Evolutionary conservation across 805 yeast genomes (phyloP), one percentile per base, ranked within the genome.

Genomic region (Martiniozyma abietophila): DNA sequence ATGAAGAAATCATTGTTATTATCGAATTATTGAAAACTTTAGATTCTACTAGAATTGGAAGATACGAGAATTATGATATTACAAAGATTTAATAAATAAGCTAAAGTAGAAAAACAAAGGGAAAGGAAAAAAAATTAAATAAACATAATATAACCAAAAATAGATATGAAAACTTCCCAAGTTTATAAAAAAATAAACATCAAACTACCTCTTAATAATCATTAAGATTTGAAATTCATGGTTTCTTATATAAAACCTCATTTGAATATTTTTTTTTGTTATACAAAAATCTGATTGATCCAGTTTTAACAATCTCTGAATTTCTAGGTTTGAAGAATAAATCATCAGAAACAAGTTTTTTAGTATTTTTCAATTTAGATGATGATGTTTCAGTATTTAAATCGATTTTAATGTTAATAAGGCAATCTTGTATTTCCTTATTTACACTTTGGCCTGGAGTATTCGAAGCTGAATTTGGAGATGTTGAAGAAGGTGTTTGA

Each of bases 41-140:
- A 5, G 94, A 83, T 56, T 83, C 88, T 1, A 58, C 76, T 49
- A 62, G 94, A 41, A 60, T 56, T 42, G 73, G 74, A 24, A 64
- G 80, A 44, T 83, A 82, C 44, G 32, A n/a, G n/a, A n/a, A n/a
- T n/a, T n/a, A n/a, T n/a, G n/a, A n/a, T n/a, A n/a, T n/a, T n/a
- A n/a, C n/a, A 10, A 29, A 26, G 40, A 42, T 7, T 47, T 62
- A 25, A 53, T 80, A 24, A 35, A 58, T 3, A 64, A 52, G 31
- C 59, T 82, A 38, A 57, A 66, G 5, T 56, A 63, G 18, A 58
- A 69, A 6, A 94, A 83, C 56, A 84, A 89, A 1, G 58, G 77
- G 51, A 62, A 94, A 41, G 60, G 55, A 43, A 73, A 74, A 23
- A 64, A 81, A 44, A 83, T 82, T 44, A 32, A 10, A 16, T 19